phyloP scores from a whole-genome alignment of 2,329 filamentous ascomycete genomes.

The Chrysoporthe puriensis region DNA sequence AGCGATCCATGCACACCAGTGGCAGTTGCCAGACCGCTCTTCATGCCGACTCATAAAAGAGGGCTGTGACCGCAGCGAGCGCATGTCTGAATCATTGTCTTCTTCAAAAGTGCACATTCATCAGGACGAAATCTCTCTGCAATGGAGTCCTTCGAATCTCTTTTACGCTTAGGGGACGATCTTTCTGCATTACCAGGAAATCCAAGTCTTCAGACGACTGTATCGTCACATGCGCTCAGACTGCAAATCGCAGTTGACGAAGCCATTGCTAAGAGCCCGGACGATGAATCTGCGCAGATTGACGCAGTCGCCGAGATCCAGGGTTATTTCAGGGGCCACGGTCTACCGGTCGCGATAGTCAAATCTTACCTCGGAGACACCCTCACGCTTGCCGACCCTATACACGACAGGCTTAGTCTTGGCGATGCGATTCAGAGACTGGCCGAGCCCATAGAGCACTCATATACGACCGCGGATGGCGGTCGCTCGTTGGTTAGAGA shows the following conservation, averaged over 20 bases:
- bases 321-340: constrained; percentile 7
- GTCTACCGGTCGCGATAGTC: constrained; percentile 8
- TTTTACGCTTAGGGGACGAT: constrained; percentile 1
- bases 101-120: background rate
- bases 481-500: constrained; percentile 15
- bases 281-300: constrained; percentile 8
- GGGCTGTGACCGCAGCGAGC: background rate
- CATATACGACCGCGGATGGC: constrained; percentile 19
- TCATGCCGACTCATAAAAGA: background rate
- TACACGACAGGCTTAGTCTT: background rate
- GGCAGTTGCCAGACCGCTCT: too few species aligned
- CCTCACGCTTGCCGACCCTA: background rate
- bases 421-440: background rate
- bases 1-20: too few species aligned
- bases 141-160: constrained; percentile 14
- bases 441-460: constrained; percentile 18
- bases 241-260: constrained; percentile 3
- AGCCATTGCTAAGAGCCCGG: background rate
- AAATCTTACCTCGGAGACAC: constrained; percentile 8
- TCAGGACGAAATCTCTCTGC: background rate
- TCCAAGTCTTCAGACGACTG: background rate
- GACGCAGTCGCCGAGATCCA: constrained; percentile 15
- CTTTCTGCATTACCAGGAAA: constrained; percentile 13
- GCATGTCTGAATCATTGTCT: background rate
- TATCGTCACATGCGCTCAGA: background rate